These are phyloP conservation scores for Mycena kentingensis DNA, from an alignment of 768 basidiomycete genomes.

Conservation along the genomic window DNA sequence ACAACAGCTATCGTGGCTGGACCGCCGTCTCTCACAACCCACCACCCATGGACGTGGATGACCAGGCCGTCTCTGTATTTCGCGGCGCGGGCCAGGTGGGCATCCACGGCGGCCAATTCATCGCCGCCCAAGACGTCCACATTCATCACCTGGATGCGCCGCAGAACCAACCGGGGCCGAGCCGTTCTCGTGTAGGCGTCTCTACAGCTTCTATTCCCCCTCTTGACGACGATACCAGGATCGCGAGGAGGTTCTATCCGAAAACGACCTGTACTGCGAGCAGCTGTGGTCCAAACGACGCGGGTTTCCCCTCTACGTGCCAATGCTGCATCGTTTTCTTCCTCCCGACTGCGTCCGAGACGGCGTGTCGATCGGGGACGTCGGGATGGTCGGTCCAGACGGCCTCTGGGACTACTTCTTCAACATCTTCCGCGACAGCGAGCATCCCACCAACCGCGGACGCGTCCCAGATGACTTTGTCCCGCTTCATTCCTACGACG, in stretches of 20 bases:
- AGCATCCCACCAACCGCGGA: conserved; percentile 26
- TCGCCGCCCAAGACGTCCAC: not conserved
- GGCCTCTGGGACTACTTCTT: conserved; percentile 38
- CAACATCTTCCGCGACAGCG: conserved; percentile 30
- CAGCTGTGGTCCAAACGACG: conserved; percentile 9
- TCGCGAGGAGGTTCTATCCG: not conserved
- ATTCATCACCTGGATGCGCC: not conserved
- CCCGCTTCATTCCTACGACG: not conserved
- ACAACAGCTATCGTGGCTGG: too few species aligned
- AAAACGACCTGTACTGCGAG: not conserved
- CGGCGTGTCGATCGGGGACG: conserved; percentile 37
- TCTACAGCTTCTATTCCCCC: too few species aligned
- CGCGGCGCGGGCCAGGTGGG: too few species aligned
- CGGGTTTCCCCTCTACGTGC: conserved; percentile 35
- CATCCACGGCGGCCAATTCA: not conserved
- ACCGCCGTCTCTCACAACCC: too few species aligned
- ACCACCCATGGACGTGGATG: too few species aligned
- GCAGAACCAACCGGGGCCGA: too few species aligned
- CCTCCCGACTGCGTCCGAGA: conserved; percentile 22
- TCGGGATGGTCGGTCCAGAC: conserved; percentile 31
- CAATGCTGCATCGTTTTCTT: conserved; percentile 25
- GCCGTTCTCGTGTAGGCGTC: too few species aligned
- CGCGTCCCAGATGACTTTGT: conserved; percentile 31
- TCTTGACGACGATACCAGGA: too few species aligned
- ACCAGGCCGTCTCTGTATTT: too few species aligned